Evolutionary conservation across 176 grass and related monocot genomes (phyloP), one percentile per base, ranked within the genome.

Genomic region (Elymus sibiricus): DNA sequence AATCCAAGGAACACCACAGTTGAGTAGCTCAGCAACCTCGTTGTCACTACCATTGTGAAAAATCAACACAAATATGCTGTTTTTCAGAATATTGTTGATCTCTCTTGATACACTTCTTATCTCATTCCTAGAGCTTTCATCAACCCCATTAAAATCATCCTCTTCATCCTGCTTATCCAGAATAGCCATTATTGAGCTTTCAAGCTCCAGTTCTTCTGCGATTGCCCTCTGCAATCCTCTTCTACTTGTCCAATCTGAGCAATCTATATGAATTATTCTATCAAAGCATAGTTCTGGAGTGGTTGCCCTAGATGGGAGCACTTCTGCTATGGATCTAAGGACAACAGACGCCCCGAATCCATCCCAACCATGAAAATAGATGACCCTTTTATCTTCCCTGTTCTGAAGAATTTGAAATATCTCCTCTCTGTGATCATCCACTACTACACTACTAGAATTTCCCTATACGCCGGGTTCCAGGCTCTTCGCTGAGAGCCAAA

Each of bases 221-320:
- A 47, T 47, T 47, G 17, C 59, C 11, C 70, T 84, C 82, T 75
- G 82, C 26, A 64, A 14, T 4, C 17, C 39, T 27, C 82, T 84
- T 75, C 19, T 46, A 0, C 17, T 64, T 64, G 46, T 46, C 82
- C 70, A 84, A 0, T 4, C 14, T 3, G 82, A 84, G 3, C 82
- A 75, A 25, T 84, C 70, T 47, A 84, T 64, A 0, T 34, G 12
- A 15, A 84, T 75, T 32, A 47, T 4, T 47, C 5, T 83, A 0
- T 9, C 35, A 40, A 72, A 11, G 9, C 1, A 9, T 29, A 34
- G 13, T 68, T 32, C 47, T 7, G 28, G 28, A 56, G 27, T 3
- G 5, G 32, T 28, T 15, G 1, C 14, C 7, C 1, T 9, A 5
- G 0, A 25, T 14, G 5, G 2, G 6, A 78, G 53, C 31, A 24